Percentiles rank a stretch among this genome's conserved stretches.
Evolutionary conservation across 352 stramenopile species (phyloP).

Genomic region (Halophytophthora batemanensis): DNA sequence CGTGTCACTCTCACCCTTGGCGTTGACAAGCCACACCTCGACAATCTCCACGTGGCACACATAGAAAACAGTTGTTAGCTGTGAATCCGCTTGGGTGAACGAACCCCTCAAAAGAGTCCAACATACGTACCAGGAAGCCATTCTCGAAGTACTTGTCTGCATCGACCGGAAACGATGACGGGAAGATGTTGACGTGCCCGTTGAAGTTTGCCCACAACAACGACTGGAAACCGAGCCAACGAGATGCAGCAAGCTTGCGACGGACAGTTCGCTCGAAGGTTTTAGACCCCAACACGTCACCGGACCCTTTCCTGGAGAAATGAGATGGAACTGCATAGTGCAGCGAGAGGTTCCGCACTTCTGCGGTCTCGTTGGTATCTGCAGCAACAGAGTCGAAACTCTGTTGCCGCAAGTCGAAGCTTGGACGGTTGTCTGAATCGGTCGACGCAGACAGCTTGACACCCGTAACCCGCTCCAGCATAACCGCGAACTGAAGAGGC

Average conservation of each 20-base stretch:
- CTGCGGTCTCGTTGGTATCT: background rate
- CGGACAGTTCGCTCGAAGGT: constrained; percentile 25
- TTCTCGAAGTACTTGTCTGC: constrained; percentile 15
- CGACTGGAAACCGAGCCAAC: constrained; percentile 1
- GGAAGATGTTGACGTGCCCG: constrained; percentile 28
- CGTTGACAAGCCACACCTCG: constrained; percentile 31
- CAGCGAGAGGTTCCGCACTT: constrained; percentile 12
- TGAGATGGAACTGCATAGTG: constrained; percentile 24
- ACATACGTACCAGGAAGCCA: constrained; percentile 28
- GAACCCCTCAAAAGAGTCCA: background rate
- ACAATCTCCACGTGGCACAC: constrained; percentile 26
- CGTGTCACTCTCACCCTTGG: constrained; percentile 6
- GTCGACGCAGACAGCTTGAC: background rate
- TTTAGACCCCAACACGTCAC: background rate
- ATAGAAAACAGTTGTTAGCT: background rate
- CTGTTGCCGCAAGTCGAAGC: background rate
- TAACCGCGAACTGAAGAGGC: constrained; percentile 23
- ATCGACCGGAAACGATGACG: constrained; percentile 20
- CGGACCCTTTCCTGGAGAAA: constrained; percentile 13
- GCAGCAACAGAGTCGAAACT: background rate
- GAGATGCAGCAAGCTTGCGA: constrained; percentile 20
- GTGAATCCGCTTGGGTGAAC: background rate
- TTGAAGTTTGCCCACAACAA: constrained; percentile 12
- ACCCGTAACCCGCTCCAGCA: constrained; percentile 14
- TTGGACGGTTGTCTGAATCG: no score